Evolutionary conservation across 345 rosid genomes (phyloP), one percentile per base, ranked within the genome.

Genomic region (Geranium rotundifolium): DNA sequence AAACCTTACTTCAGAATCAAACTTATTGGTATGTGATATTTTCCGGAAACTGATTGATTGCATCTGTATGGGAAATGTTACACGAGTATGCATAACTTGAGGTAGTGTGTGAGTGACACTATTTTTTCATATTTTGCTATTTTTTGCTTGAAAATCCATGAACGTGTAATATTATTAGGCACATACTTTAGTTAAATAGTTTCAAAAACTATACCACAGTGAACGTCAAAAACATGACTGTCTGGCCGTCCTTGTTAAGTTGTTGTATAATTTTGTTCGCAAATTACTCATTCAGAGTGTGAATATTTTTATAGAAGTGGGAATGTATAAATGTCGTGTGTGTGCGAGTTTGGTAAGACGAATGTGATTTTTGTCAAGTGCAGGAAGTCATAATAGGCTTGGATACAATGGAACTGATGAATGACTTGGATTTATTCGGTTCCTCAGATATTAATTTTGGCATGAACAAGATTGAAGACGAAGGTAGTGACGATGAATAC

Each of bases 371-470:
- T 34, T 66, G 37, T 69, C 39, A 63, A 60, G 76, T 81, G 84
- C 90, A 92, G 97, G 96, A 93, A 89, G 86, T 82, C 29, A 75
- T 93, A 62, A 67, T 89, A 72, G 99, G 99, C 56, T 82, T 87
- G 74, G 96, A 93, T 79, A 78, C 87, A 17, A 73, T 62, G 69
- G 97, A 83, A 74, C 75, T 93, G 89, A 67, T 90, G 62, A 74
- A 75, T 74, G 99, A 82, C 69, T 77, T 92, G 79, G 95, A 89
- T 69, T 17, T 76, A 72, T 65, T 77, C 59, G 88, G 90, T 72
- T 72, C 84, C 29, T 72, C 91, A 52, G 95, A 85, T 60, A 73
- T 83, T 74, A 91, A 84, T 65, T 87, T 77, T 76, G 96, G 84
- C 54, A 71, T 83, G 8, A 83, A 85, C 49, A 88, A 83, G 60